Evolutionary conservation across 2,329 filamentous ascomycete species (phyloP).

Genomic region (Hymenoscyphus scutula): DNA sequence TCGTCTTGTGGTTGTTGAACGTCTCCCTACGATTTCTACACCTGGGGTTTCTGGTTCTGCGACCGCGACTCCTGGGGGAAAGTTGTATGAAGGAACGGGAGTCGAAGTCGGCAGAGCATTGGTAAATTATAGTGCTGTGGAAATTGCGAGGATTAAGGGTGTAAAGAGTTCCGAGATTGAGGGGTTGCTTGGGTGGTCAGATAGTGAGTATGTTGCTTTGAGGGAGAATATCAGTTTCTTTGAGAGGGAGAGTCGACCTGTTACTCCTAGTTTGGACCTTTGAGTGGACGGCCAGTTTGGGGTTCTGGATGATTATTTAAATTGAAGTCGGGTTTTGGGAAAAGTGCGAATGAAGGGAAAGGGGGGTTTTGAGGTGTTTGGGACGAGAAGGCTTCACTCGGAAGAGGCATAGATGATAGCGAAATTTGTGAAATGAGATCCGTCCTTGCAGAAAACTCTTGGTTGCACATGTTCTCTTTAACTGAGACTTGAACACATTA

Average conservation of each 20-base stretch:
- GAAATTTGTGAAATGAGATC: not conserved
- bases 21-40: constrained; percentile 28
- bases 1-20: constrained; percentile 75
- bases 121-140: constrained; percentile 86
- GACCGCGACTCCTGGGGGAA: constrained; percentile 32
- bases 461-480: too few species aligned
- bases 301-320: not conserved
- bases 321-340: not conserved
- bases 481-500: not conserved
- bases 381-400: not conserved
- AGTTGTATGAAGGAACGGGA: constrained; percentile 50
- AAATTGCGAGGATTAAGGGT: constrained; percentile 83
- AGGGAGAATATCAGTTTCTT: constrained; percentile 80
- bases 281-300: not conserved
- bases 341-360: not conserved
- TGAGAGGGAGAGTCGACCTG: constrained; percentile 33
- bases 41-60: not conserved
- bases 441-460: not conserved
- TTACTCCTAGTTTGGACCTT: constrained; percentile 31
- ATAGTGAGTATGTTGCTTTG: constrained; percentile 90
- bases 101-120: constrained; percentile 82
- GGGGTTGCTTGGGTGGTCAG: constrained; percentile 79
- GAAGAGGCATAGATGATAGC: not conserved
- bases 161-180: constrained; percentile 79
- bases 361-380: not conserved